Evolutionary conservation across 106 monocot species (phyloP).

Genomic region (Apostasia shenzhenica): DNA sequence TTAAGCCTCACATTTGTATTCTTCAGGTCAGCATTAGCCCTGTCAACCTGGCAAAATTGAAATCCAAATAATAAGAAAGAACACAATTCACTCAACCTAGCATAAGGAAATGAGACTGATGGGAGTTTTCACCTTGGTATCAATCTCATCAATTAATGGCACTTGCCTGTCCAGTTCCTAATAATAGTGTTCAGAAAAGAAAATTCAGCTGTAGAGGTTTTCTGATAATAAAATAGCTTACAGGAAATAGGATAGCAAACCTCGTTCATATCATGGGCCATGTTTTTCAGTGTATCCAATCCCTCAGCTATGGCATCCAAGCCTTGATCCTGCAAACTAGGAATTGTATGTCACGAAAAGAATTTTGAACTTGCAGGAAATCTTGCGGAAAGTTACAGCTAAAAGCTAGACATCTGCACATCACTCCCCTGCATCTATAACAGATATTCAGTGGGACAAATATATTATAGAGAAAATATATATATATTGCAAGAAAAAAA

Average conservation of each 20-base stretch:
- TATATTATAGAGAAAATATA: no score
- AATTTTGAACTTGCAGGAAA: not conserved
- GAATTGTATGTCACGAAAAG: not conserved
- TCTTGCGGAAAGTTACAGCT: no score
- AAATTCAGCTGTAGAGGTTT: not conserved
- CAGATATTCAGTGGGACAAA: no score
- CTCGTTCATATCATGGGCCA: constrained; percentile 99
- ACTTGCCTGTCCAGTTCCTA: constrained; percentile 98
- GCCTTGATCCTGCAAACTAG: constrained; percentile 83
- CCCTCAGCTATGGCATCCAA: constrained; percentile 93
- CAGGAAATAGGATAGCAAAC: constrained; percentile 19
- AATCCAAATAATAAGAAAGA: not conserved
- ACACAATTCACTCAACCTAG: not conserved
- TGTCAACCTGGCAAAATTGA: constrained; percentile 45
- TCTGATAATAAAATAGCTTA: constrained; percentile 1
- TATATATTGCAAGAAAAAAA: no score
- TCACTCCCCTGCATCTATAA: no score
- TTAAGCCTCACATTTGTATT: constrained; percentile 97
- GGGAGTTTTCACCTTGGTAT: constrained; percentile 25
- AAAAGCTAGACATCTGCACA: no score
- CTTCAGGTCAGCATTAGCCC: constrained; percentile 70
- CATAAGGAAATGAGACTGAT: not conserved
- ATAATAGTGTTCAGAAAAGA: not conserved
- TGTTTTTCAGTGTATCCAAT: constrained; percentile 85
- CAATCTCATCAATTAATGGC: constrained; percentile 96